Conservation (phyloP, 768 basidiomycete genomes). For the Auriscalpium microsporum region DNA sequence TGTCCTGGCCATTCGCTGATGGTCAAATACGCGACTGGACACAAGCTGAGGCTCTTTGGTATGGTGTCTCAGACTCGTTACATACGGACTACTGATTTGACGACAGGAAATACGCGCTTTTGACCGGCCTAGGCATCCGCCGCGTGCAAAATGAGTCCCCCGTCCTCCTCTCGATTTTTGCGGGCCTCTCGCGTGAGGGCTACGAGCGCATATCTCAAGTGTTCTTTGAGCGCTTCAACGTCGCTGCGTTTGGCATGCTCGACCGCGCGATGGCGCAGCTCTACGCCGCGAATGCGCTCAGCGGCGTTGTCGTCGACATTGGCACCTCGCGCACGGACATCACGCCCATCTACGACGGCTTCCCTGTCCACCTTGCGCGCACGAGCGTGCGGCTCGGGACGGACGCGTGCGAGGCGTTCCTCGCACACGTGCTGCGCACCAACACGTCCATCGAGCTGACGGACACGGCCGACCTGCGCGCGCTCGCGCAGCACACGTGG, state of each 20-base stretch:
- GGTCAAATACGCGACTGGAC: constrained; percentile 69
- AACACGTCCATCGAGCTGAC: constrained; percentile 57
- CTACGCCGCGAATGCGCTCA: constrained; percentile 65
- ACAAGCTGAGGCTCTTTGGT: constrained; percentile 89
- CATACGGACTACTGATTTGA: background rate
- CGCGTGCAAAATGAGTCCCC: constrained; percentile 86
- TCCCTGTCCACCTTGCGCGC: constrained; percentile 46
- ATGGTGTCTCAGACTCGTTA: constrained; percentile 16
- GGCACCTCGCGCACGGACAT: constrained; percentile 70
- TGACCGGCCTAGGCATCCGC: constrained; percentile 62
- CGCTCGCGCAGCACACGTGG: constrained; percentile 59
- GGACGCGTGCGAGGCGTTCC: constrained; percentile 64
- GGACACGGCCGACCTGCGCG: constrained; percentile 45
- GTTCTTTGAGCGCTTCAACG: constrained; percentile 91
- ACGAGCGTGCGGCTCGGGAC: constrained; percentile 58
- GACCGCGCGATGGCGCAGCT: constrained; percentile 81
- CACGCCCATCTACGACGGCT: constrained; percentile 68
- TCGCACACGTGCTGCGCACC: constrained; percentile 61
- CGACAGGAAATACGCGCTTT: constrained; percentile 77
- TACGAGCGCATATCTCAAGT: constrained; percentile 73
- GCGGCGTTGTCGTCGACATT: constrained; percentile 77
- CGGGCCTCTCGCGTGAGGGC: constrained; percentile 54
- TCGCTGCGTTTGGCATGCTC: constrained; percentile 70
- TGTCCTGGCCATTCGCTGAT: constrained; percentile 80
- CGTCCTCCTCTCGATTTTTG: constrained; percentile 61